These are phyloP conservation scores for Musa beccarii DNA, from an alignment of 176 grass and related monocot genomes.

Conservation along the genomic window DNA sequence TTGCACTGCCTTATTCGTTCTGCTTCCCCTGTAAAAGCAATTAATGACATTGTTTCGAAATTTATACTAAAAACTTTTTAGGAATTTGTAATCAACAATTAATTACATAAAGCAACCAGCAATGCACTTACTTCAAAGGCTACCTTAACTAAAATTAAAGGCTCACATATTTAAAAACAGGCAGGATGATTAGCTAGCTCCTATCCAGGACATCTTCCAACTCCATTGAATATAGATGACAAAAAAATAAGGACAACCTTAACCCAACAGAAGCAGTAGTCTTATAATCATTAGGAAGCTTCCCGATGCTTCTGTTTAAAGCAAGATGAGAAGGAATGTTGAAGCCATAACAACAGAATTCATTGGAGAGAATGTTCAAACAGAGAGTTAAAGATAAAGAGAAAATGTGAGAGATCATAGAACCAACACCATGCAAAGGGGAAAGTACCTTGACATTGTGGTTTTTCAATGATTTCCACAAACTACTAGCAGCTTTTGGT, in stretches of 20 bases:
- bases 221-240: too few species aligned
- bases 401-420: too few species aligned
- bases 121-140: not conserved
- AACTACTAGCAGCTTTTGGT: too few species aligned
- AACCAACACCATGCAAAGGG: too few species aligned
- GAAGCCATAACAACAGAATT: not conserved
- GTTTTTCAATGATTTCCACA: too few species aligned
- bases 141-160: not conserved
- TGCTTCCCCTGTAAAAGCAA: slow-evolving; percentile 44
- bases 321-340: not conserved
- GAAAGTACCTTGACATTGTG: too few species aligned
- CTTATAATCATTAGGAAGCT: not conserved
- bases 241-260: too few species aligned
- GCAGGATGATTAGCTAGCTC: not conserved
- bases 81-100: slow-evolving; percentile 3
- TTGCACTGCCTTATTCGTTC: slow-evolving; percentile 57
- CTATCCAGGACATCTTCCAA: not conserved
- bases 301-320: not conserved
- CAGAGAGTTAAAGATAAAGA: too few species aligned
- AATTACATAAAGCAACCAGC: not conserved
- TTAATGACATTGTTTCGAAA: not conserved
- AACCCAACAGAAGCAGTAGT: not conserved
- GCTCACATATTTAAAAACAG: not conserved
- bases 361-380: too few species aligned
- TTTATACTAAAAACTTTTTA: not conserved